Percentiles rank a stretch among this genome's conserved stretches.
phyloP scores from a whole-genome alignment of 1,284 basidiomycete genomes.

The Dichomitus squalens region DNA sequence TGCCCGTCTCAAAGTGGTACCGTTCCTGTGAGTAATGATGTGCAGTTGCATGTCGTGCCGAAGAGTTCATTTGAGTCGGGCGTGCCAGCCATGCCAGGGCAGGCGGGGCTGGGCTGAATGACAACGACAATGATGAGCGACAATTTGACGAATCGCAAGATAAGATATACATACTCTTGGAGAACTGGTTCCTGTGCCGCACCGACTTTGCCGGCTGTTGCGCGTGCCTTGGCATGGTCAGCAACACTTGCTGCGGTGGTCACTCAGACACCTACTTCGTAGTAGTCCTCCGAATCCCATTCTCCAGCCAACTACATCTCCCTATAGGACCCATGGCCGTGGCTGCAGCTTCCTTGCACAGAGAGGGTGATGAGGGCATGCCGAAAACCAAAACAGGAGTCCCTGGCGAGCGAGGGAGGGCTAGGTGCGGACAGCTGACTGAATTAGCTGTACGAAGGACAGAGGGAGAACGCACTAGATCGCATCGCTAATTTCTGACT shows the following conservation, averaged over 20 bases:
- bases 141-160: not conserved
- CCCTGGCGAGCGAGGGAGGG: too few relatives aligned
- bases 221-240: not conserved
- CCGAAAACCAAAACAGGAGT: conserved; percentile 15
- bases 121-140: conserved; percentile 2
- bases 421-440: too few relatives aligned
- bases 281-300: not conserved
- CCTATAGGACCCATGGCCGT: not conserved
- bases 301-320: not conserved
- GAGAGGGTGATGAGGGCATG: not conserved
- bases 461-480: too few relatives aligned
- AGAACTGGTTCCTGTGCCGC: conserved; percentile 22
- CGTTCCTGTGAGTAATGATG: too few relatives aligned
- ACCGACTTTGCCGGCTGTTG: not conserved
- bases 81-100: too few relatives aligned
- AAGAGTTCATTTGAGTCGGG: too few relatives aligned
- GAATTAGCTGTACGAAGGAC: too few relatives aligned
- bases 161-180: conserved; percentile 27
- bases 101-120: conserved; percentile 63
- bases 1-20: too few relatives aligned
- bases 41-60: too few relatives aligned
- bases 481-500: too few relatives aligned
- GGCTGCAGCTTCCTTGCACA: not conserved
- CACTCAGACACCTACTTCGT: not conserved
- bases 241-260: not conserved